Evolutionary conservation across 179 eudicot species (phyloP), one percentile per base, ranked within the genome.

Genomic region (Monotropa hypopitys): DNA sequence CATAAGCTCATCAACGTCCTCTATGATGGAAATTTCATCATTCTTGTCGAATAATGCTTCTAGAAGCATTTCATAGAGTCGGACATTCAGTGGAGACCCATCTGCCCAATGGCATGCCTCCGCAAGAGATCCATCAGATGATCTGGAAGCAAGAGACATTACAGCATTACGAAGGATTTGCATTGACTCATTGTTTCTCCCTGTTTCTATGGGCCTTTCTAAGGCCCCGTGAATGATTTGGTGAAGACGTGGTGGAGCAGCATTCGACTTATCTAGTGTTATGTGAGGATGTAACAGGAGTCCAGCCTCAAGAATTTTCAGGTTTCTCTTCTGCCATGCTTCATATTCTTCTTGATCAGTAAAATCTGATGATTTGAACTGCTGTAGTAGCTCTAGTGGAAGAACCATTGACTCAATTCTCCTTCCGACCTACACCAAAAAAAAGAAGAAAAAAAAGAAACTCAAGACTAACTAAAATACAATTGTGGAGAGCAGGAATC

Each of bases 61-160:
- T 50, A 96, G 81, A 81, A 96, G 88, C 72, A 84, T 85, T 78
- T 93, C 96, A 77, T 96, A 96, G 54, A 96, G 91, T 68, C 92
- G 88, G 74, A 96, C 89, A 86, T 96, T 96, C 61, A 96, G 77
- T 32, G 99, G 99, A 70, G 81, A 73, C 30, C 98, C 99, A 82
- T 96, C 98, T 9, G 96, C 99, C 99, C 99, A 96, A 65, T 96
- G 99, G 86, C 89, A 88, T 65, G 89, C 77, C 42, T 96, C 98
- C 16, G 83, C 74, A 32, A 86, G 78, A 66, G 90, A 84, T 63
- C 96, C 97, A 80, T 91, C 94, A 65, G 87, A 76, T 42, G 97
- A 85, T 70, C 96, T 85, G 83, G 88, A 87, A 62, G 99, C 92
- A 76, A 96, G 91, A 76, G 98, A 85, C 87, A 81, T 88, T 15